Conservation (phyloP, 768 basidiomycete genomes). For the Lentinula aciculospora region DNA sequence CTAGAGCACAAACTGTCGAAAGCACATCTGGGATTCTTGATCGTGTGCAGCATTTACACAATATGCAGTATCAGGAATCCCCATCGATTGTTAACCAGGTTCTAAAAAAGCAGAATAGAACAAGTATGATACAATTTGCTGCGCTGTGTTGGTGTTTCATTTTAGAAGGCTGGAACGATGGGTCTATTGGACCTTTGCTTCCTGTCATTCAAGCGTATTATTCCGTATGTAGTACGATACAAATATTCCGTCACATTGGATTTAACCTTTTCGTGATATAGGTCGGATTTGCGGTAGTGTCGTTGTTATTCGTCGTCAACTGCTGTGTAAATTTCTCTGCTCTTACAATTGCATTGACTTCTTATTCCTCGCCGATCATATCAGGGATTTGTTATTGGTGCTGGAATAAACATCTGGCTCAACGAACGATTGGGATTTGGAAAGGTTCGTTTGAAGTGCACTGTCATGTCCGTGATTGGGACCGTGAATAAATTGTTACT, state of each 20-base stretch:
- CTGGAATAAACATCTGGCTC: slow-evolving; percentile 39
- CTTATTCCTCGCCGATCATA: neutral
- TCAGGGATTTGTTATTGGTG: slow-evolving; percentile 47
- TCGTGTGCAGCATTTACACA: neutral
- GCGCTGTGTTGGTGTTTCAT: slow-evolving; percentile 53
- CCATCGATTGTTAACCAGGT: neutral
- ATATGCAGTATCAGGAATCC: neutral
- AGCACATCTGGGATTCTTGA: neutral
- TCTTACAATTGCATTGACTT: neutral
- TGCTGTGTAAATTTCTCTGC: neutral
- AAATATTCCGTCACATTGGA: neutral
- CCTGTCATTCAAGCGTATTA: slow-evolving; percentile 33
- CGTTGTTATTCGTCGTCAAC: slow-evolving; percentile 1
- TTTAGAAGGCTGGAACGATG: slow-evolving; percentile 76
- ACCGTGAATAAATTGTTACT: neutral
- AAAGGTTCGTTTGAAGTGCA: slow-evolving; percentile 25
- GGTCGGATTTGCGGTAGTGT: slow-evolving; percentile 4
- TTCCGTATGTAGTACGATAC: neutral
- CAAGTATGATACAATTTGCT: slow-evolving; percentile 39
- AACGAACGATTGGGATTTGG: slow-evolving; percentile 40
- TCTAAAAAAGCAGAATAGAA: neutral
- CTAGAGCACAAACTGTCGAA: neutral
- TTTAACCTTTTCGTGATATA: neutral
- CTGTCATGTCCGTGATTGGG: neutral
- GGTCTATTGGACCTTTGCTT: slow-evolving; percentile 65